Evolutionary conservation across 2,329 filamentous ascomycete species (phyloP), one percentile per base, ranked within the genome.

Genomic region (Lojkania enalia): DNA sequence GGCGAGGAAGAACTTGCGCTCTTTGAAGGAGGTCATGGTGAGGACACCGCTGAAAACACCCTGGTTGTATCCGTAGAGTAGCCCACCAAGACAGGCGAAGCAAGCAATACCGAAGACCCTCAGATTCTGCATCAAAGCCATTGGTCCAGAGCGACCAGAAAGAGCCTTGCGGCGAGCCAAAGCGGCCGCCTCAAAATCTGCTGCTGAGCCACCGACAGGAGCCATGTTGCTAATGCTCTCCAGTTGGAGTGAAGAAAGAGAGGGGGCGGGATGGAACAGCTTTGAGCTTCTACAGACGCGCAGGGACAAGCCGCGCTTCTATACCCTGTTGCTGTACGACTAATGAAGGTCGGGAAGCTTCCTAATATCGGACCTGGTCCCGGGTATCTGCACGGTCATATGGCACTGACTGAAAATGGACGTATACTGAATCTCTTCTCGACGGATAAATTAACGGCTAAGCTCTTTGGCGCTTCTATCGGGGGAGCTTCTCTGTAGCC

Each of bases 1-100:
- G n/a, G n/a, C 35, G 4, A 21, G 36, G 5, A 39, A 23, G 19
- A 29, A 56, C 64, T 58, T 54, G 72, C 68, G 67, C 33, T 63
- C 48, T 30, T 70, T 68, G 49, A 78, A 79, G 1, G 72, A 70
- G 3, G 63, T 58, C 75, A 79, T 78, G 16, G 72, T 74, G 42
- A 82, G 57, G 16, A 90, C 81, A 18, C 86, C 86, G n/a, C 81
- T 82, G 70, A 88, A 88, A 70, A 88, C 85, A 55, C 86, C 87
- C 46, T 88, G 84, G 61, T 90, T 88, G 70, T 88, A 90, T 15
- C 87, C 85, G 63, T 87, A 83, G 20, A 80, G 70, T 15, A 79
- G 62, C 40, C 77, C 77, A 56, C 77, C 77, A 21, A 80, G 63
- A 48, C 73, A 77, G 4, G 75, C 74, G 47, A 82, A 82, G 41